Percentiles rank a stretch among this genome's conserved stretches.
phyloP scores from a whole-genome alignment of 164 flowering plant species.

The Dillenia suffruticosa region DNA sequence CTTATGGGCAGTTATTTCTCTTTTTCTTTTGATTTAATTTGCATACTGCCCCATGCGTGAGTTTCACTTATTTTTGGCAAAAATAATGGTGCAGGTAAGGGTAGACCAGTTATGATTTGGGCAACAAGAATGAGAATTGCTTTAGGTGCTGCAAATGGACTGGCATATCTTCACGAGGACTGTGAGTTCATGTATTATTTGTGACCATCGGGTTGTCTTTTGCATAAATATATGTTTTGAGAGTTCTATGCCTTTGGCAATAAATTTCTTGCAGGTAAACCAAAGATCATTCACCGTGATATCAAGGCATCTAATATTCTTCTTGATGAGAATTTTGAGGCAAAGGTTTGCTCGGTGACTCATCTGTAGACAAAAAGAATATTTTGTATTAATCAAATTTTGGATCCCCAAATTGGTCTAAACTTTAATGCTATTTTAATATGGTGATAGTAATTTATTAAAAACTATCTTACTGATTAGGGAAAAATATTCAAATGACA shows the following conservation, averaged over 20 bases:
- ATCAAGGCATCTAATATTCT: conserved; percentile 51
- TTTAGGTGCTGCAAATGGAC: conserved; percentile 47
- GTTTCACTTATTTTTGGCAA: no score
- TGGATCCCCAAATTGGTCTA: no score
- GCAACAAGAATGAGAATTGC: conserved; percentile 43
- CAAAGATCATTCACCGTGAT: conserved; percentile 51
- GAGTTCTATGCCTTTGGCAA: neutral
- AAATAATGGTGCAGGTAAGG: neutral
- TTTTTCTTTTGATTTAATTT: no score
- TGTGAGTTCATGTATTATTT: conserved; percentile 25
- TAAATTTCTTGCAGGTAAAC: conserved; percentile 30
- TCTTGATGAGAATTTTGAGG: conserved; percentile 39
- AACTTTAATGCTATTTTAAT: neutral
- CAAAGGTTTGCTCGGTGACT: conserved; percentile 26
- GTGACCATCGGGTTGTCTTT: neutral
- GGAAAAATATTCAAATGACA: no score
- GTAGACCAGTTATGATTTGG: conserved; percentile 43
- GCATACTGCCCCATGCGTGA: no score
- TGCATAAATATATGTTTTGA: neutral
- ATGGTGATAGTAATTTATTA: neutral
- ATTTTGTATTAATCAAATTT: no score
- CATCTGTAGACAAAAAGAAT: neutral
- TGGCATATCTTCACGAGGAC: conserved; percentile 52
- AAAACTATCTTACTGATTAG: neutral
- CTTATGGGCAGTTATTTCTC: no score